A percentile compares a stretch with the other conserved stretches of the same genome.
Evolutionary conservation across 2,329 filamentous ascomycete genomes (phyloP).

Genomic region (Hypoxylon sp.): DNA sequence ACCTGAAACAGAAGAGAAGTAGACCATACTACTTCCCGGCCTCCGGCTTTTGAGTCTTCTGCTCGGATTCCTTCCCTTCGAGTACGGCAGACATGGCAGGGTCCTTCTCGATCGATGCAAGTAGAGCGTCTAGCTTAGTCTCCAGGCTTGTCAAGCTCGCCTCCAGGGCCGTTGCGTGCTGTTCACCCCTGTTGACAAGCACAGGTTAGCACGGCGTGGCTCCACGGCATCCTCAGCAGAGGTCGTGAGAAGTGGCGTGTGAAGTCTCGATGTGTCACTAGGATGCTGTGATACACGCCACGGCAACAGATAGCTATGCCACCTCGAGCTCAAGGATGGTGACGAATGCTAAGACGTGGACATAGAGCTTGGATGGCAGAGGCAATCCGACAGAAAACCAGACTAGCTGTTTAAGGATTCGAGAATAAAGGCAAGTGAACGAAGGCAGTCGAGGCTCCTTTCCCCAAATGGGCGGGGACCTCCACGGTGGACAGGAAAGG

Average conservation of each 20-base stretch:
- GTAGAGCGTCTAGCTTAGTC: constrained; percentile 45
- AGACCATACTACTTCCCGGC: constrained; percentile 14
- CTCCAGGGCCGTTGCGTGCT: constrained; percentile 45
- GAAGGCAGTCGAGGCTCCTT: constrained; percentile 6
- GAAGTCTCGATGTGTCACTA: constrained; percentile 3
- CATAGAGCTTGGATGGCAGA: constrained; percentile 2
- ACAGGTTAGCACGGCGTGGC: constrained; percentile 21
- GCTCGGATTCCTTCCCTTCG: constrained; percentile 3
- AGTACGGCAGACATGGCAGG: not conserved
- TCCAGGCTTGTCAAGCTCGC: constrained; percentile 45
- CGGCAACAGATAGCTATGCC: constrained; percentile 10
- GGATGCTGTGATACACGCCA: constrained; percentile 7
- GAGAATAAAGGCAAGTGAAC: constrained; percentile 9
- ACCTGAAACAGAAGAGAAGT: constrained; percentile 3
- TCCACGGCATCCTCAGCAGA: not conserved
- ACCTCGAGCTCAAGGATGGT: not conserved
- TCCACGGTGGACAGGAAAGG: constrained; percentile 19
- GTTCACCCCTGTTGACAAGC: constrained; percentile 43
- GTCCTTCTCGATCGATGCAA: constrained; percentile 42
- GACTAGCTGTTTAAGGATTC: constrained; percentile 8
- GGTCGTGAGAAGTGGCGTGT: constrained; percentile 7
- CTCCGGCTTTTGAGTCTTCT: constrained; percentile 12
- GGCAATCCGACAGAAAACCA: constrained; percentile 7
- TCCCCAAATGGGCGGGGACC: constrained; percentile 13
- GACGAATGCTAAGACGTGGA: constrained; percentile 2